Evolutionary conservation across 805 yeast species (phyloP), one percentile per base, ranked within the genome.

Genomic region (Danielia reshetovae): DNA sequence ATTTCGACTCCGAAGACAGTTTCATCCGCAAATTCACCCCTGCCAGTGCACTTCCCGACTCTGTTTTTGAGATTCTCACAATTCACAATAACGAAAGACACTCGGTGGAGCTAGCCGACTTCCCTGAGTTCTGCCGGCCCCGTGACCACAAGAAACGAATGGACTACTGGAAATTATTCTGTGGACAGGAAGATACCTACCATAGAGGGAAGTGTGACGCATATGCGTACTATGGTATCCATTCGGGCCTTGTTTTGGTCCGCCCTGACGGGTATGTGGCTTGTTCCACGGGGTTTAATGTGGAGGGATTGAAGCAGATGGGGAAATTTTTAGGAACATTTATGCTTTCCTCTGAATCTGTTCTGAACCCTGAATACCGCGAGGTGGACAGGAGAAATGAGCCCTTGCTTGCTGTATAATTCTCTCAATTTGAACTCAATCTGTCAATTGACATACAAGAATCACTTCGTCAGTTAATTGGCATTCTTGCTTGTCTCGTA

Each of bases 201-300:
- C 62, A 57, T 33, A 46, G 52, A 32, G 61, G 61, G 11, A 39
- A 36, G 8, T 38, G 46, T 29, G 52, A 55, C 37, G 53, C 53
- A 3, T 57, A 55, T 35, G 46, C 32, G 7, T 38, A 41, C 30
- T 57, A 45, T 35, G 62, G 62, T 5, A 49, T 57, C 32, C 52
- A 55, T 30, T 39, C 46, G 17, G 62, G 62, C 5, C 43, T 49
- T 25, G 35, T 53, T 22, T 35, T 57, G 24, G 57, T 57, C 10
- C 39, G 63, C 25, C 64, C 64, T 9, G 64, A 59, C 39, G 63
- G 64, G 3, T 53, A 58, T 34, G 56, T 58, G n/a, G n/a, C n/a
- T n/a, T n/a, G n/a, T n/a, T n/a, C n/a, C n/a, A 38, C 48, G 8
- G 45, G 40, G 18, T 41, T 40, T 27, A 47, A 45, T 13, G 18